These are phyloP conservation scores for Phytophthora europaea DNA, from an alignment of 352 stramenopile species.

Conservation along the genomic window DNA sequence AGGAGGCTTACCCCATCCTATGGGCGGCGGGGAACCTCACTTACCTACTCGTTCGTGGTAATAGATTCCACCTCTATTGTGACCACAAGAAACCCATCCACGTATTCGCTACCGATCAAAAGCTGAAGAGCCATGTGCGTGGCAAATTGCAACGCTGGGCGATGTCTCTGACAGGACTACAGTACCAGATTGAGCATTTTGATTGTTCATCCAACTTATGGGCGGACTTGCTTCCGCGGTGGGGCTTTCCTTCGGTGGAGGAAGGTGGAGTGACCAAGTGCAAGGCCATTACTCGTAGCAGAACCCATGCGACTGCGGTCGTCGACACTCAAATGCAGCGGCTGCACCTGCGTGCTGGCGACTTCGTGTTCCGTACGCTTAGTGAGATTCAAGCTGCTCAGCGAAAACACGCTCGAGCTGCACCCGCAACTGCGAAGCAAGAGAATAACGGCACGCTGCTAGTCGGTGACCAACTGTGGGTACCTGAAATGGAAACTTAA, in stretches of 20 bases:
- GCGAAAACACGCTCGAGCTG: not conserved
- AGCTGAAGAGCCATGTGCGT: constrained; percentile 25
- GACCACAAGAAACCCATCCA: constrained; percentile 39
- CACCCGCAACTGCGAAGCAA: not conserved
- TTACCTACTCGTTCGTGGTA: constrained; percentile 18
- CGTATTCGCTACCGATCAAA: constrained; percentile 19
- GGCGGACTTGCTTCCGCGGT: constrained; percentile 13
- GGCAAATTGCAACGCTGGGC: constrained; percentile 32
- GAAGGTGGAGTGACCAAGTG: not conserved
- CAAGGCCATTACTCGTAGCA: not conserved
- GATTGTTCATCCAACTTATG: constrained; percentile 7
- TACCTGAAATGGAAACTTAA: no score
- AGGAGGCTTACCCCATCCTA: constrained; percentile 28
- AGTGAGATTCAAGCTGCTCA: not conserved
- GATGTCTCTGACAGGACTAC: not conserved
- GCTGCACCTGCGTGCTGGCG: not conserved
- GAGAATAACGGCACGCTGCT: not conserved
- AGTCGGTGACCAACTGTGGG: not conserved
- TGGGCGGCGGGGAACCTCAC: constrained; percentile 11
- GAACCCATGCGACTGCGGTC: not conserved
- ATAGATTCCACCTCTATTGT: constrained; percentile 22
- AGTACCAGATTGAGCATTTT: constrained; percentile 29
- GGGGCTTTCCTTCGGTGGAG: not conserved
- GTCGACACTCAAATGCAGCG: not conserved
- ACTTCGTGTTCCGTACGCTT: constrained; percentile 3